Evolutionary conservation across 345 rosid species (phyloP), one percentile per base, ranked within the genome.

Genomic region (Euphorbia peplus): DNA sequence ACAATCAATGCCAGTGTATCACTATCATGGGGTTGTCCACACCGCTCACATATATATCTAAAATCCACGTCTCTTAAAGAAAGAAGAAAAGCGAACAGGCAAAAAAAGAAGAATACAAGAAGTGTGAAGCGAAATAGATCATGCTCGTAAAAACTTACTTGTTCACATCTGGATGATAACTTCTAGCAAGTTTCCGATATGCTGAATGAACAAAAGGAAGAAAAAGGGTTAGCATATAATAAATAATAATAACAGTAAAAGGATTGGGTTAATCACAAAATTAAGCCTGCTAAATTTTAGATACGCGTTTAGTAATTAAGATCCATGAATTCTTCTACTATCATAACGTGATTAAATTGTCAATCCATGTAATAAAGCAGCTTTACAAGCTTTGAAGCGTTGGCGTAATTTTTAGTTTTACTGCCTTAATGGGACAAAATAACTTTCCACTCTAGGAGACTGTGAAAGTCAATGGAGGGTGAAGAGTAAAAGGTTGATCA

Each of bases 141-240:
- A 72, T 57, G 64, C 50, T 70, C 24, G 51, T 16, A 25, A 28
- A 35, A 46, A 82, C 93, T 88, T 69, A 92, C 98, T 95, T 95
- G 86, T 95, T 95, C 66, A 95, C 97, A 67, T 95, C 99, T 5
- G 97, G 99, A 82, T 95, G 99, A 72, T 83, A 90, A 80, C 74
- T 92, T 83, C 99, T 86, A 8, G 98, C 99, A 57, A 92, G 98
- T 78, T 95, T 95, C 72, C 99, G 83, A 64, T 95, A 95, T 63
- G 98, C 99, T 95, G 90, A 42, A 86, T 22, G 69, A 72, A 7
- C 47, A 68, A 11, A 24, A 37, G 29, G 51, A 44, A 51, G n/a
- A 46, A 42, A 64, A 59, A 53, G 51, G 0, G 8, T 67, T 42
- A 35, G 57, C 8, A 50, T n/a, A 15, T 25, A 28, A 13, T 46